These are phyloP conservation scores for Brassica napus DNA, from an alignment of 345 rosid species.

Conservation along the genomic window Da-Ae NC_063439.1:6684001-6684500, in stretches of 20 bases:
- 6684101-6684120: conserved; percentile 98
- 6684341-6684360: conserved; percentile 61
- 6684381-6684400: conserved; percentile 70
- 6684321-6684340: conserved; percentile 69
- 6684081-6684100: conserved; percentile 73
- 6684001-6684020: conserved; percentile 98
- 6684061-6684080: conserved; percentile 15
- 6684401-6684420: conserved; percentile 67
- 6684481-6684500: conserved; percentile 49
- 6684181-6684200: conserved; percentile 85
- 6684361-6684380: conserved; percentile 59
- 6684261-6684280: background rate
- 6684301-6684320: conserved; percentile 74
- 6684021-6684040: background rate
- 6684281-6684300: background rate
- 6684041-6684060: background rate
- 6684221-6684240: conserved; percentile 87
- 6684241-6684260: conserved; percentile 48
- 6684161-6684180: conserved; percentile 89
- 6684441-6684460: conserved; percentile 74
- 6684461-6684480: conserved; percentile 55
- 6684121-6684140: conserved; percentile 86
- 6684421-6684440: conserved; percentile 80
- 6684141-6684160: conserved; percentile 90
- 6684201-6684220: conserved; percentile 61